These are phyloP conservation scores for Porphyrellus cyaneotinctus DNA, from an alignment of 768 basidiomycete species.

Conservation along the genomic window DNA sequence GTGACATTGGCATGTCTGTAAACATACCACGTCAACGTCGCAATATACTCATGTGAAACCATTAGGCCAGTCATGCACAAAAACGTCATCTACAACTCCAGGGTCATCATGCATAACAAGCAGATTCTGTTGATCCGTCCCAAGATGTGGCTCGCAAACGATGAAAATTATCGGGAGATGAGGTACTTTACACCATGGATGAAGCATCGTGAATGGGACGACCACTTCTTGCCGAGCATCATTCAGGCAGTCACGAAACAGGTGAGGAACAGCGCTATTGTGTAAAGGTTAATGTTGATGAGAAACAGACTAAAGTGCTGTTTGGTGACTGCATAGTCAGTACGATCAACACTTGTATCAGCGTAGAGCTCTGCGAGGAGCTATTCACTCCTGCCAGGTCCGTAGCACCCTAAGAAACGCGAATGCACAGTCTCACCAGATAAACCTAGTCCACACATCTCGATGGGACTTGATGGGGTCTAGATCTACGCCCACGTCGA, in stretches of 20 bases:
- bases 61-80: constrained; percentile 94
- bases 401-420: no score
- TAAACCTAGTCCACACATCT: constrained; percentile 80
- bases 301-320: constrained; percentile 73
- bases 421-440: not conserved
- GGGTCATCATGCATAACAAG: constrained; percentile 80
- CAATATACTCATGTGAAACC: constrained; percentile 1
- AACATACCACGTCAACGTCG: not conserved
- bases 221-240: constrained; percentile 87
- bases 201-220: constrained; percentile 86
- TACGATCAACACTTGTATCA: constrained; percentile 92
- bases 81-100: constrained; percentile 97
- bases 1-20: constrained; percentile 92
- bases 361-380: constrained; percentile 96
- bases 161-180: constrained; percentile 92
- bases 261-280: constrained; percentile 38
- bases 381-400: constrained; percentile 95
- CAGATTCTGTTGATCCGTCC: constrained; percentile 93
- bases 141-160: constrained; percentile 99
- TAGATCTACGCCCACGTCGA: constrained; percentile 92
- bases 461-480: constrained; percentile 97
- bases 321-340: constrained; percentile 96
- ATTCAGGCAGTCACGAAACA: constrained; percentile 87
- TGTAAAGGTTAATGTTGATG: not conserved
- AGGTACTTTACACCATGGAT: constrained; percentile 94